Conservation (phyloP, 169 alveolate genomes). For the Cryptosporidium sp. region DNA sequence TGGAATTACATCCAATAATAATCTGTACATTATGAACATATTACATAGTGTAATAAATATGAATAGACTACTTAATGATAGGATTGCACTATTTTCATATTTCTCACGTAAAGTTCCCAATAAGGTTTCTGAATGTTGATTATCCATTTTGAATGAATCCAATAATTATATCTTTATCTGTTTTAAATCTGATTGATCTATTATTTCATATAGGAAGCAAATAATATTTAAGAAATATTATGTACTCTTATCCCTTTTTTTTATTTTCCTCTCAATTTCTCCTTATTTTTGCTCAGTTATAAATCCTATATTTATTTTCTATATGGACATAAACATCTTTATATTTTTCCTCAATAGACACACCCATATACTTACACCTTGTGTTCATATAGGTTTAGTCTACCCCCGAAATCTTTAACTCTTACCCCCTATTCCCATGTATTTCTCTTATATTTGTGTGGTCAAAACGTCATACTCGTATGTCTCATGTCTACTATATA, state of each 20-base stretch:
- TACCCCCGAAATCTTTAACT: slow-evolving; percentile 23
- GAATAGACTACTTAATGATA: slow-evolving; percentile 80
- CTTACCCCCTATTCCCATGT: slow-evolving; percentile 59
- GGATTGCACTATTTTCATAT: slow-evolving; percentile 68
- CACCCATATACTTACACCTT: slow-evolving; percentile 69
- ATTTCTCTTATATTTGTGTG: slow-evolving; percentile 61
- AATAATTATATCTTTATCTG: slow-evolving; percentile 5
- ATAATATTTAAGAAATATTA: slow-evolving; percentile 16
- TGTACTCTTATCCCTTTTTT: background rate
- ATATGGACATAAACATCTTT: slow-evolving; percentile 71
- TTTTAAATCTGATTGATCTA: slow-evolving; percentile 2
- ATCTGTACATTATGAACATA: slow-evolving; percentile 91
- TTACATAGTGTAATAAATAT: slow-evolving; percentile 88
- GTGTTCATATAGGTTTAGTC: slow-evolving; percentile 59
- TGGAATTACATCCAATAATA: slow-evolving; percentile 90
- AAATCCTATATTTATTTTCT: slow-evolving; percentile 21
- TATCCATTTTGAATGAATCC: slow-evolving; percentile 29
- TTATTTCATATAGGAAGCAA: background rate
- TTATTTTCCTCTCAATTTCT: slow-evolving; percentile 6
- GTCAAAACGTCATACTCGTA: slow-evolving; percentile 74
- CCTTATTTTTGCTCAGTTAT: slow-evolving; percentile 14
- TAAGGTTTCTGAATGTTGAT: slow-evolving; percentile 48
- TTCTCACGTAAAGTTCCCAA: slow-evolving; percentile 51
- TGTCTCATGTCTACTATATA: slow-evolving; percentile 35
- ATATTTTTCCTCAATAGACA: slow-evolving; percentile 66